Conservation (phyloP, 2,329 filamentous ascomycete genomes). For the Ceratocystiopsis minuta region DNA sequence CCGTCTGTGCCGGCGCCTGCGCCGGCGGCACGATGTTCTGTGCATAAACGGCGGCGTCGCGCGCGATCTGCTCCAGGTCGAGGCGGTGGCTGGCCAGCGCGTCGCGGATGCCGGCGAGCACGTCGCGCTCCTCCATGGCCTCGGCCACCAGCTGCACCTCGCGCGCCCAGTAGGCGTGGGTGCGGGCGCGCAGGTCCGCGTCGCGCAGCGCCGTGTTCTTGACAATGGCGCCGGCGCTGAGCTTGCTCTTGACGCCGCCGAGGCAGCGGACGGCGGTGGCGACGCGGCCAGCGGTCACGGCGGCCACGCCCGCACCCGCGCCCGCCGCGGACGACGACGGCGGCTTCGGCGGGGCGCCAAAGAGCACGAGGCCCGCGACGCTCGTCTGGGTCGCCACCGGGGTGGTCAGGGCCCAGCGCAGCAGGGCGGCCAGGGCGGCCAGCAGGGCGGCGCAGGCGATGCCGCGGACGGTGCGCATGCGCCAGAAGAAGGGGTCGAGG, state of each 20-base stretch:
- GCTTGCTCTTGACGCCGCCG: slow-evolving; percentile 41
- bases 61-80: slow-evolving; percentile 40
- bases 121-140: slow-evolving; percentile 63
- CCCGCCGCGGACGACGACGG: slow-evolving; percentile 17
- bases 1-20: too few species aligned
- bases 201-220: slow-evolving; percentile 68
- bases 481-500: slow-evolving; percentile 56
- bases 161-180: slow-evolving; percentile 61
- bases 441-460: slow-evolving; percentile 49
- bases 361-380: slow-evolving; percentile 4
- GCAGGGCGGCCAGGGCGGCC: slow-evolving; percentile 37
- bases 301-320: too few species aligned
- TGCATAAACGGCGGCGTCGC: slow-evolving; percentile 46
- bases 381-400: slow-evolving; percentile 20
- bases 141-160: slow-evolving; percentile 56
- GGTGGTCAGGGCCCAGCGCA: slow-evolving; percentile 67
- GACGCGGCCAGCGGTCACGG: slow-evolving; percentile 38
- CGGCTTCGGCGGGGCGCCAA: slow-evolving; percentile 39
- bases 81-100: slow-evolving; percentile 42
- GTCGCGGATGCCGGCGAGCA: slow-evolving; percentile 51
- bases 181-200: slow-evolving; percentile 44
- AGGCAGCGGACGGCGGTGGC: slow-evolving; percentile 39
- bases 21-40: slow-evolving; percentile 20
- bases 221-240: slow-evolving; percentile 56
- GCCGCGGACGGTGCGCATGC: slow-evolving; percentile 42